Percentiles rank a stretch among this genome's conserved stretches.
Conservation (phyloP, 2,329 filamentous ascomycete species). For the Curvularia eragrostidis region DNA sequence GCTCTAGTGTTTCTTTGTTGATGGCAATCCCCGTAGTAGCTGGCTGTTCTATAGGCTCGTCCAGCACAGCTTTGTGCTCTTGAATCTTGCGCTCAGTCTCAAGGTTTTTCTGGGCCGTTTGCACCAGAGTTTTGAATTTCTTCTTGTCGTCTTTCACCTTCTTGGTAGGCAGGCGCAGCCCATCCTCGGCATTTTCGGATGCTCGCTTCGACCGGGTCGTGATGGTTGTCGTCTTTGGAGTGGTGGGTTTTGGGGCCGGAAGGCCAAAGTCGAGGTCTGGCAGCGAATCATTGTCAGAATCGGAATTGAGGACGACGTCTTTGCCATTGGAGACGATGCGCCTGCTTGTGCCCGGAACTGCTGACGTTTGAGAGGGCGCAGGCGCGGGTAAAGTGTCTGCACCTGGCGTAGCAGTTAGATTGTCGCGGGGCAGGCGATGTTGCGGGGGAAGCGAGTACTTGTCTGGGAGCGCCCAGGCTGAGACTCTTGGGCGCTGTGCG, state of each 20-base stretch:
- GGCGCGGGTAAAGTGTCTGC: slow-evolving; percentile 7
- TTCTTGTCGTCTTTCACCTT: slow-evolving; percentile 22
- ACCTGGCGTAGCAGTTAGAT: slow-evolving; percentile 6
- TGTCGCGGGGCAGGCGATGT: slow-evolving; percentile 1
- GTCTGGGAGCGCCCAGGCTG: slow-evolving; percentile 31
- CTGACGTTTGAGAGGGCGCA: slow-evolving; percentile 35
- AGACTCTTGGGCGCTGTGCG: slow-evolving; percentile 18
- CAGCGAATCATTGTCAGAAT: slow-evolving; percentile 67
- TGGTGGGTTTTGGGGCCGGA: slow-evolving; percentile 18
- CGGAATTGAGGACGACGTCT: slow-evolving; percentile 66
- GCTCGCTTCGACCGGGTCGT: slow-evolving; percentile 21
- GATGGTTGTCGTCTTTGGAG: slow-evolving; percentile 13
- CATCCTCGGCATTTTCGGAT: slow-evolving; percentile 22
- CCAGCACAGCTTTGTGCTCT: slow-evolving; percentile 37
- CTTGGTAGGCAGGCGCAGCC: slow-evolving; percentile 31
- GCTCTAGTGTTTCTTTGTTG: slow-evolving; percentile 36
- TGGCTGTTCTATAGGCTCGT: slow-evolving; percentile 25
- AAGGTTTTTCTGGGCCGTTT: slow-evolving; percentile 31
- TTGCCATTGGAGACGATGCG: slow-evolving; percentile 61
- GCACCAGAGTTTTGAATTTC: slow-evolving; percentile 34
- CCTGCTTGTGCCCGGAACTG: slow-evolving; percentile 51
- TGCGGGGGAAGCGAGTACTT: slow-evolving; percentile 19
- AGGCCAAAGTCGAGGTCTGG: slow-evolving; percentile 58
- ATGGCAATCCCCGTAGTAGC: slow-evolving; percentile 15
- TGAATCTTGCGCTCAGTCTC: slow-evolving; percentile 38